Base-by-base conservation (phyloP, 225 moss, liverwort and hornwort species). In the Takakia lepidozioides region DNA sequence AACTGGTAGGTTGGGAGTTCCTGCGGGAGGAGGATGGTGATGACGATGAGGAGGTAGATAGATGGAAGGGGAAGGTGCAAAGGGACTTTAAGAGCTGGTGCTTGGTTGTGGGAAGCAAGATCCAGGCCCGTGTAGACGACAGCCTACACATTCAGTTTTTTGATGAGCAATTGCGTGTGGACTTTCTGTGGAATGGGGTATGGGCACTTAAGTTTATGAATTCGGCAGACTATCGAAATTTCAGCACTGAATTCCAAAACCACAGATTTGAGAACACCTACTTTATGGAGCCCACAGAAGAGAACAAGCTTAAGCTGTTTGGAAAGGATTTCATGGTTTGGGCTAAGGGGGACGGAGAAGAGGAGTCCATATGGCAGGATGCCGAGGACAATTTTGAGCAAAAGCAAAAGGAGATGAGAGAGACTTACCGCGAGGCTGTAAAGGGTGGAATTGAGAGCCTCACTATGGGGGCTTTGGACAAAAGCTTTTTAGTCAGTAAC, bases 1-100 rank as follows among this genome's bases (percentile, higher is more conserved):
- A 82, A 59, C 82, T 78, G 46, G 55, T 83, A 16, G 63, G 84
- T 1, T 91, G 82, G 57, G 85, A 85, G 60, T 98, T 91, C 25
- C 63, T 70, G 3, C 85, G 87, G 17, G 80, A 80, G 66, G 68
- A 75, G 40, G 71, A 74, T 4, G 55, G 63, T 4, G 71, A 52
- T 1, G 56, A 55, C 10, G 54, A 57, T 30, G 65, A 27, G 27
- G 74, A 79, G 0, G 62, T 65, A 18, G 70, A 63, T 13, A 61
- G 56, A 16, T 91, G 78, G 78, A 80, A 66, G 46, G 61, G 87
- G 1, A 76, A 70, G 54, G 48, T 48, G 1, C 69, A 67, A 57
- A 64, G 49, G 40, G 59, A 53, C 21, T 48, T 58, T 36, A 67
- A 55, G 46, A 70, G 64, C 13, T 83, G 82, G 82, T 27, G 74